Percentiles rank a stretch among this genome's conserved stretches.
Evolutionary conservation across 1,284 basidiomycete species (phyloP).

Genomic region (Athelia psychrophila): DNA sequence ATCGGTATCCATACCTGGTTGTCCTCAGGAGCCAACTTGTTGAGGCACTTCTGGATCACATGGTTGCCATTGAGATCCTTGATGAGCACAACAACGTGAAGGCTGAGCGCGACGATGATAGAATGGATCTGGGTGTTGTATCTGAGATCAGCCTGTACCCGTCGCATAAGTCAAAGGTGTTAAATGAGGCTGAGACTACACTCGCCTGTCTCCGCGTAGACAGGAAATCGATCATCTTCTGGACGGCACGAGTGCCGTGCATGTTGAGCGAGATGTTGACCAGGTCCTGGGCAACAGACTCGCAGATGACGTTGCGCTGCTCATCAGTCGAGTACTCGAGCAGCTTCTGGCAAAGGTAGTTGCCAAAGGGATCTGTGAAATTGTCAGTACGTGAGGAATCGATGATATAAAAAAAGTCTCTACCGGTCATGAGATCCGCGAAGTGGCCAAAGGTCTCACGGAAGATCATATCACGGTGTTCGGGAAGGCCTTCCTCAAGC

Average conservation of each 20-base stretch:
- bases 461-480: slow-evolving; percentile 99
- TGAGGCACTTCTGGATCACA: slow-evolving; percentile 99
- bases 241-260: slow-evolving; percentile 99
- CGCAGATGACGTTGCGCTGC: slow-evolving; percentile 95
- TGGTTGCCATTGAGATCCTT: slow-evolving; percentile 99
- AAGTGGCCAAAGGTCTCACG: slow-evolving; percentile 98
- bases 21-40: slow-evolving; percentile 96
- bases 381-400: slow-evolving; percentile 3
- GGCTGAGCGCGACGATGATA: slow-evolving; percentile 94
- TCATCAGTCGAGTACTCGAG: slow-evolving; percentile 98
- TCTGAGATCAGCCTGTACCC: slow-evolving; percentile 69
- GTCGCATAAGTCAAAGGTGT: slow-evolving; percentile 39
- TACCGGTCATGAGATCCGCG: slow-evolving; percentile 97
- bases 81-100: slow-evolving; percentile 98
- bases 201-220: slow-evolving; percentile 91
- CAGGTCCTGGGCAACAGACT: slow-evolving; percentile 95
- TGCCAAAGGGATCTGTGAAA: slow-evolving; percentile 92
- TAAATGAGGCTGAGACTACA: slow-evolving; percentile 26
- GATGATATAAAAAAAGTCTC: slow-evolving; percentile 13
- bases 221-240: slow-evolving; percentile 99
- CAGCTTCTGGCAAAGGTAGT: slow-evolving; percentile 98
- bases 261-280: slow-evolving; percentile 99
- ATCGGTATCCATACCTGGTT: slow-evolving; percentile 69
- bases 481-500: slow-evolving; percentile 91
- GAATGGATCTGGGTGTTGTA: slow-evolving; percentile 93